Evolutionary conservation across 768 basidiomycete genomes (phyloP).

Genomic region (Boletus rex-veris): DNA sequence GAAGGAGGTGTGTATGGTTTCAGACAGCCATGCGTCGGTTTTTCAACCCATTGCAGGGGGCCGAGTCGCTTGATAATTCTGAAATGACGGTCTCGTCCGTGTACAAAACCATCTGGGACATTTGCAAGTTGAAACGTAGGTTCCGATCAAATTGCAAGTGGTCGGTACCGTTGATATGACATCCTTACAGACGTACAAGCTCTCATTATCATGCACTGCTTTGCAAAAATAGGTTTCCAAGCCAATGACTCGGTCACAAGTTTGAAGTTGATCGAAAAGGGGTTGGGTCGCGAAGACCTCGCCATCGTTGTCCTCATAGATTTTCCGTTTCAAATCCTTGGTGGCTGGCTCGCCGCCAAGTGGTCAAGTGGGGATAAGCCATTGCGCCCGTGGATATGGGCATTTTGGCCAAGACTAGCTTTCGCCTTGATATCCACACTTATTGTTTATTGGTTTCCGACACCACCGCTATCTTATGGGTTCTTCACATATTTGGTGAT

Average conservation of each 20-base stretch:
- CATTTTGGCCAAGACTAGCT: constrained; percentile 82
- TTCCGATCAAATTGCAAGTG: background rate
- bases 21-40: background rate
- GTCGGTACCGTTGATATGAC: background rate
- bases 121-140: constrained; percentile 87
- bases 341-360: constrained; percentile 90
- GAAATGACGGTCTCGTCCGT: constrained; percentile 90
- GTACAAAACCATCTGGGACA: constrained; percentile 93
- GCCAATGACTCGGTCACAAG: constrained; percentile 89
- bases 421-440: constrained; percentile 71
- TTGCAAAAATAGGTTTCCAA: constrained; percentile 93
- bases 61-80: constrained; percentile 64
- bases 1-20: constrained; percentile 64
- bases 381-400: constrained; percentile 83
- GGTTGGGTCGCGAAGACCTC: constrained; percentile 90
- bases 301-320: constrained; percentile 95
- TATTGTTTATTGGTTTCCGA: constrained; percentile 84
- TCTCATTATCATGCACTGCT: constrained; percentile 79
- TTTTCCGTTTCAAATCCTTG: constrained; percentile 95
- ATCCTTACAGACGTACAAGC: constrained; percentile 74
- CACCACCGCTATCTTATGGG: constrained; percentile 60
- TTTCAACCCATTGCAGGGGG: constrained; percentile 49
- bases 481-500: constrained; percentile 82
- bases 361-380: constrained; percentile 83
- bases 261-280: constrained; percentile 96